phyloP scores from a whole-genome alignment of 2,329 filamentous ascomycete genomes.

The Stagonosporopsis rhizophila region DNA sequence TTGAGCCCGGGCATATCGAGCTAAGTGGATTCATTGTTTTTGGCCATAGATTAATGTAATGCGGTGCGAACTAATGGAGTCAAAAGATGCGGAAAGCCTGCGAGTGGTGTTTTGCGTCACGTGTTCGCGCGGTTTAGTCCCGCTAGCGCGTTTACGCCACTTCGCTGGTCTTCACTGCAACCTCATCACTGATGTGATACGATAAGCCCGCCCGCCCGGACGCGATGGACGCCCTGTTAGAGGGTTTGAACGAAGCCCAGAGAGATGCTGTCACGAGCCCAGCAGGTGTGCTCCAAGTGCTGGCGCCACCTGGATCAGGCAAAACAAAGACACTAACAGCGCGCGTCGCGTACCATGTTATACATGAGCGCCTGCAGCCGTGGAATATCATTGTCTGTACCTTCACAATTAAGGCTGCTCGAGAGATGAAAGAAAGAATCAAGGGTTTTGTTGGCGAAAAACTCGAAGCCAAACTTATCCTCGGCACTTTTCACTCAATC shows the following conservation, averaged over 20 bases:
- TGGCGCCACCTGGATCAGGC: constrained; percentile 73
- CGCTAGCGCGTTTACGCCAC: constrained; percentile 9
- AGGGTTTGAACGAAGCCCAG: constrained; percentile 70
- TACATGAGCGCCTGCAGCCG: constrained; percentile 73
- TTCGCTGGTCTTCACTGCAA: background rate
- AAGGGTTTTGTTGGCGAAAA: constrained; percentile 79
- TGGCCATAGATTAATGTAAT: no score
- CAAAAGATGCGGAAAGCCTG: background rate
- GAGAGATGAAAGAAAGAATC: constrained; percentile 91
- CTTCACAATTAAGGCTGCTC: constrained; percentile 94
- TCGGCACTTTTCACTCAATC: constrained; percentile 96
- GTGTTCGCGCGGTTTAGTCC: constrained; percentile 3
- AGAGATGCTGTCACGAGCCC: constrained; percentile 68
- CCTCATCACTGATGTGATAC: constrained; percentile 19
- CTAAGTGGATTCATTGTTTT: no score
- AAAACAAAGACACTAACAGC: constrained; percentile 97
- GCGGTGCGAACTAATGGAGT: background rate
- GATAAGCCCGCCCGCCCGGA: constrained; percentile 10
- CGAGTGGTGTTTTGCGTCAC: background rate
- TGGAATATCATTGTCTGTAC: constrained; percentile 93
- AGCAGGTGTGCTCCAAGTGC: constrained; percentile 66
- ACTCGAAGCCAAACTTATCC: constrained; percentile 75
- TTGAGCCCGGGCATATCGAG: background rate
- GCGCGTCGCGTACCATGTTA: constrained; percentile 86
- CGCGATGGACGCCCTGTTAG: constrained; percentile 62